Percentiles rank a stretch among this genome's conserved stretches.
Evolutionary conservation across 805 yeast genomes (phyloP).

Genomic region (Komagataella populi): DNA sequence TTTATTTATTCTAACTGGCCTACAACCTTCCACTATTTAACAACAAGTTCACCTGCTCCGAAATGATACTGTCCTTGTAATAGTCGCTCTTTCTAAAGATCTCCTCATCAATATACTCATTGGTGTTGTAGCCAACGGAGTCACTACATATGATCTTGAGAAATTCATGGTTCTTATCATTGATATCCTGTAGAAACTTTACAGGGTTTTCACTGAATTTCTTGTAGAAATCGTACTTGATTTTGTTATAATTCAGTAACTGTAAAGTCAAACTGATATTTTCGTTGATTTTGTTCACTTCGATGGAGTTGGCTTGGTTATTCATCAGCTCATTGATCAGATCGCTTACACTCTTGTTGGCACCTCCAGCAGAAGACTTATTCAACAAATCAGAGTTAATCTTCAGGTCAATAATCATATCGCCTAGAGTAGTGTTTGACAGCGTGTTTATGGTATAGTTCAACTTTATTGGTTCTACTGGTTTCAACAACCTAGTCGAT

Average conservation of each 20-base stretch:
- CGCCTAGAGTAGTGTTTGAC: constrained; percentile 69
- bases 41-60: constrained; percentile 67
- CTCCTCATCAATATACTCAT: constrained; percentile 53
- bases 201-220: constrained; percentile 69
- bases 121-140: constrained; percentile 19
- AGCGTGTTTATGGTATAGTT: constrained; percentile 70
- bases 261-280: constrained; percentile 32
- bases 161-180: constrained; percentile 71
- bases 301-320: constrained; percentile 26
- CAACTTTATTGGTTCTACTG: constrained; percentile 67
- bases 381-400: constrained; percentile 26
- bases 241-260: constrained; percentile 37
- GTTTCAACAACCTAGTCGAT: constrained; percentile 53
- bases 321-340: constrained; percentile 28
- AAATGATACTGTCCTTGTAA: constrained; percentile 65
- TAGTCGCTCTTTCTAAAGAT: constrained; percentile 73
- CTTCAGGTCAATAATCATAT: constrained; percentile 62
- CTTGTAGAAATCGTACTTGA: constrained; percentile 68
- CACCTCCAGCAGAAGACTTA: constrained; percentile 22
- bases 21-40: constrained; percentile 41
- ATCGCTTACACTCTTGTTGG: constrained; percentile 25
- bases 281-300: constrained; percentile 20
- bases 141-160: constrained; percentile 82
- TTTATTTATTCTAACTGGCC: constrained; percentile 4
- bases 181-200: constrained; percentile 57